Evolutionary conservation across 768 basidiomycete genomes (phyloP).

Genomic region (Lanmaoa pseudosensibilis): DNA sequence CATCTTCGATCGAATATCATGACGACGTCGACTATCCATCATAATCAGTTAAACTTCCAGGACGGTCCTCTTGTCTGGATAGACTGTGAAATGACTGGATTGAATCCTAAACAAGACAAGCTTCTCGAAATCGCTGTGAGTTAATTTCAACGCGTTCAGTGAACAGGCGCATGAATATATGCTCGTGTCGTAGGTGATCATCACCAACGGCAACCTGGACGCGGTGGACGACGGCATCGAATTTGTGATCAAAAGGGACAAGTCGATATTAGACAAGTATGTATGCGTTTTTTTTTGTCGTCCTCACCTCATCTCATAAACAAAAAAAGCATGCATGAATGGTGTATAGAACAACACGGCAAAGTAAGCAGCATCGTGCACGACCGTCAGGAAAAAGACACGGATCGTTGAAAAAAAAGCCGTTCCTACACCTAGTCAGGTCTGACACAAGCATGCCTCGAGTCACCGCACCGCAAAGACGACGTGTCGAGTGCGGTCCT

Average conservation of each 20-base stretch:
- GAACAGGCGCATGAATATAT: not conserved
- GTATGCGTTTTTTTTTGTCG: slow-evolving; percentile 15
- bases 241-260: slow-evolving; percentile 69
- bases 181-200: slow-evolving; percentile 58
- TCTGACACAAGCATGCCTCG: slow-evolving; percentile 41
- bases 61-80: slow-evolving; percentile 52
- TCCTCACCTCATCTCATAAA: not conserved
- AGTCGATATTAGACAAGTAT: slow-evolving; percentile 39
- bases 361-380: not conserved
- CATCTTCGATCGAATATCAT: slow-evolving; percentile 3
- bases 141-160: not conserved
- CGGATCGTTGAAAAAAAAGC: not conserved
- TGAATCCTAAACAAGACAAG: slow-evolving; percentile 39
- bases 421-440: slow-evolving; percentile 1
- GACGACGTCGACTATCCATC: not conserved
- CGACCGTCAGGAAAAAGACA: too few relatives aligned
- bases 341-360: not conserved
- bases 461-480: slow-evolving; percentile 62
- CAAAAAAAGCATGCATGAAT: not conserved
- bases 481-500: slow-evolving; percentile 62
- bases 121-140: slow-evolving; percentile 68
- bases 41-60: slow-evolving; percentile 3
- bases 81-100: slow-evolving; percentile 87
- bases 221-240: slow-evolving; percentile 78
- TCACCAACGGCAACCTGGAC: slow-evolving; percentile 83